phyloP scores from a whole-genome alignment of 768 basidiomycete species.

The Russula dissimulans region DNA sequence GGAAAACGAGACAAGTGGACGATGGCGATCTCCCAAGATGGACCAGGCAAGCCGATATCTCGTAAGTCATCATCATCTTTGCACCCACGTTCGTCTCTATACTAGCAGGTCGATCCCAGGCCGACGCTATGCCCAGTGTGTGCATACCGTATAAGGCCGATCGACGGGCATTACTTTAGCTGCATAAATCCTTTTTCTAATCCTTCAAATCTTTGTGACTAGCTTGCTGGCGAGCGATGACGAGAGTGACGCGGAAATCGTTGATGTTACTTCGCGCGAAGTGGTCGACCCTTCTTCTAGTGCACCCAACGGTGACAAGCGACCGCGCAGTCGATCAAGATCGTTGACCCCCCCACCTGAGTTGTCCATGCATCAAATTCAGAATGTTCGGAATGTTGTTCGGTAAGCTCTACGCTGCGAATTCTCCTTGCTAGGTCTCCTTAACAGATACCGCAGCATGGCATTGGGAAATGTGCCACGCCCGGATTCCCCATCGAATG shows the following conservation, averaged over 20 bases:
- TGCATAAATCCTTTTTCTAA: background rate
- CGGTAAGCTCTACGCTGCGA: slow-evolving; percentile 33
- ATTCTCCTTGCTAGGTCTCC: slow-evolving; percentile 3
- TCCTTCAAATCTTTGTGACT: background rate
- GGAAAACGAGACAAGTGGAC: slow-evolving; percentile 10
- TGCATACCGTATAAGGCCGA: background rate
- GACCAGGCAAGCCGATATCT: slow-evolving; percentile 12
- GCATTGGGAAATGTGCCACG: slow-evolving; percentile 36
- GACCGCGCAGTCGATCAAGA: slow-evolving; percentile 49
- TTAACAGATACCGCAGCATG: slow-evolving; percentile 30
- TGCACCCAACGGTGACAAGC: slow-evolving; percentile 2
- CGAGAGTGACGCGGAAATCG: slow-evolving; percentile 36
- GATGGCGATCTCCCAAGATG: slow-evolving; percentile 15
- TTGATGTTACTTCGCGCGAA: slow-evolving; percentile 24
- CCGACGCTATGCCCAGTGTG: background rate
- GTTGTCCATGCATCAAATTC: slow-evolving; percentile 43
- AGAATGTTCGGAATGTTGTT: slow-evolving; percentile 49
- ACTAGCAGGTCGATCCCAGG: background rate
- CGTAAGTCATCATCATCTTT: slow-evolving; percentile 4
- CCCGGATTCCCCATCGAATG: slow-evolving; percentile 39
- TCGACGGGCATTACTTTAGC: background rate
- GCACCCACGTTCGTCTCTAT: background rate
- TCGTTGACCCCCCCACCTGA: slow-evolving; percentile 74
- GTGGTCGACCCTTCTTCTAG: slow-evolving; percentile 29
- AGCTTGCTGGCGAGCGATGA: slow-evolving; percentile 36